Evolutionary conservation across 108 stramenopile species (phyloP), one percentile per base, ranked within the genome.

Genomic region (Fragilariopsis cylindrus): DNA sequence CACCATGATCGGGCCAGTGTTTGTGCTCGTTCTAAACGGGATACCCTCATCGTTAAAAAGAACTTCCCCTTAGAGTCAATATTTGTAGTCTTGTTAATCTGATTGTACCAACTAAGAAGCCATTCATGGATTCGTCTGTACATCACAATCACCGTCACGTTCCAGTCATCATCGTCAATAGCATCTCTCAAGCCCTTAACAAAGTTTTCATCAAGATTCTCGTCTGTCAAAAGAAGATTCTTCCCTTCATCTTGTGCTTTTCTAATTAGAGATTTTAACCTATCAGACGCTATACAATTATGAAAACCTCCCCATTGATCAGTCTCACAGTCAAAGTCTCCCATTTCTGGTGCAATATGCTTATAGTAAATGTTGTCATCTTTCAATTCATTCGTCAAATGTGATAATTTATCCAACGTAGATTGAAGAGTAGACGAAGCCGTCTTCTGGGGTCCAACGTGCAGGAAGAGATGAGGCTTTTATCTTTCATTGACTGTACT

Each of bases 41-140:
- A 19, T 50, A 6, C 66, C 66, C 4, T 68, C 18, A 5, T 68
- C 66, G 50, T 68, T 39, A 40, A 68, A 49, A 4, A 68, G 66
- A 47, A 68, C 50, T 68, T 50, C 30, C 66, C 66, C 4, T 68
- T 19, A 3, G 66, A 49, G 50, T 21, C 66, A 16, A 18, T 52
- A 48, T 68, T 68, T 2, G 66, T 68, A 5, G 66, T 68, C 49
- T 68, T 68, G 50, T 68, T 48, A 15, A 68, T 68, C 48, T 68
- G 66, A 21, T 68, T 68, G 66, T 68, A 68, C 66, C 66, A 68
- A 12, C 66, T 68, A 2, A 68, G 12, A n/a, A 68, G 46, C 66
- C 66, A 68, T 18, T 68, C 66, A 68, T 68, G 66, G 39, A 68
- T 52, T 68, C 66, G 48, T 40, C 66, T 48, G 46, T 68, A 68